phyloP scores from a whole-genome alignment of 768 basidiomycete species.

The Pulveroboletus sp. region DNA sequence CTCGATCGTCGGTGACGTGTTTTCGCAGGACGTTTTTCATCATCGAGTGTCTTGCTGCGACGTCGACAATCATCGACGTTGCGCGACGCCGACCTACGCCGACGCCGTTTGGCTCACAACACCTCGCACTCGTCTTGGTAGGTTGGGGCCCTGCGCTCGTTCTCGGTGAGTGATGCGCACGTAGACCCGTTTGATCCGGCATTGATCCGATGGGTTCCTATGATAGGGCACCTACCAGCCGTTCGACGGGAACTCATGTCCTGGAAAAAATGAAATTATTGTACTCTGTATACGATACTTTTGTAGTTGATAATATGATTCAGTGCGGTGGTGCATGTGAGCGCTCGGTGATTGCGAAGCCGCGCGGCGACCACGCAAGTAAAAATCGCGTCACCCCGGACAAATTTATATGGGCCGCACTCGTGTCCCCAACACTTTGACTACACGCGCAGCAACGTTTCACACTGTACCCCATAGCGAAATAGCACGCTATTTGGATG shows the following conservation, averaged over 20 bases:
- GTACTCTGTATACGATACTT: background rate
- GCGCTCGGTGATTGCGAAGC: background rate
- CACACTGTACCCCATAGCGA: background rate
- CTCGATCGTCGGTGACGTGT: background rate
- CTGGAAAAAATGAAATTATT: constrained; percentile 23
- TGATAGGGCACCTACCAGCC: constrained; percentile 35
- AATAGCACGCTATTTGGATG: background rate
- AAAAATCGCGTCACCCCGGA: background rate
- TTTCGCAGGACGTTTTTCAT: constrained; percentile 39
- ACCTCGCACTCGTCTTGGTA: constrained; percentile 53
- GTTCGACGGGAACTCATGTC: constrained; percentile 38
- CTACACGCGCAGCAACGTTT: background rate
- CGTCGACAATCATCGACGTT: constrained; percentile 52
- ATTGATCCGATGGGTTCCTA: background rate
- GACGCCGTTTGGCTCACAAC: constrained; percentile 59
- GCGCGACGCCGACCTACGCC: constrained; percentile 36
- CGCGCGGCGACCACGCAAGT: no score
- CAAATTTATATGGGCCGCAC: background rate
- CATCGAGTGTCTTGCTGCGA: constrained; percentile 45
- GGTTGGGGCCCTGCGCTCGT: constrained; percentile 58
- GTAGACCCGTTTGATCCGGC: background rate
- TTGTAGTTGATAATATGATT: background rate
- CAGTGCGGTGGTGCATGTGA: background rate
- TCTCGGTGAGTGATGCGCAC: constrained; percentile 39
- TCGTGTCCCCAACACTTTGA: constrained; percentile 20